Conservation (phyloP, 495 filamentous ascomycete species). For the Xylaria venustula region DNA sequence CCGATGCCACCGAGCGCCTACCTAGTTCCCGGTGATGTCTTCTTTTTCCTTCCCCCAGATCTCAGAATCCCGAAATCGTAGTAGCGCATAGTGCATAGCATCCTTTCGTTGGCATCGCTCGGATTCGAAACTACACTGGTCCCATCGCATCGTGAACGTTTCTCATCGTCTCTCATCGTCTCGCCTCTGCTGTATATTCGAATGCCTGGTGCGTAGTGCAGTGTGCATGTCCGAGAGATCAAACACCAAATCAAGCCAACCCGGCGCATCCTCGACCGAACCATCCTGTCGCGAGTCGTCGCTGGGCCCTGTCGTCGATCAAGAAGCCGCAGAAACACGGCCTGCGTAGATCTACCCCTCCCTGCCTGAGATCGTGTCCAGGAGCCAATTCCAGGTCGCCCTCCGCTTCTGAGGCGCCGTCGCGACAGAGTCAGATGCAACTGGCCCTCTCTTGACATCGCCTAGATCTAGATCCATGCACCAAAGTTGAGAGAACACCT, state of each 20-base stretch:
- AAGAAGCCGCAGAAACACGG: conserved; percentile 21
- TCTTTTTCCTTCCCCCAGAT: neutral
- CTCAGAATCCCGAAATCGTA: neutral
- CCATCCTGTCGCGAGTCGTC: conserved; percentile 4
- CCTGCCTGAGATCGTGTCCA: conserved; percentile 2
- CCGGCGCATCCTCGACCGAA: conserved; percentile 11
- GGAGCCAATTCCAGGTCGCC: neutral
- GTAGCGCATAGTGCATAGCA: conserved; percentile 4
- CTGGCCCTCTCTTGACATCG: conserved; percentile 7
- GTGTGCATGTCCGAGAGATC: neutral
- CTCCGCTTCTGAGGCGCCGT: neutral
- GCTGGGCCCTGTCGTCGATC: conserved; percentile 26
- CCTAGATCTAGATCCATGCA: no score
- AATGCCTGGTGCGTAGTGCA: no score
- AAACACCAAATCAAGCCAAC: conserved; percentile 8
- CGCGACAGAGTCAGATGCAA: conserved; percentile 24
- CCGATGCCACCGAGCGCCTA: neutral
- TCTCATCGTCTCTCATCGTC: neutral
- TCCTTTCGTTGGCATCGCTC: neutral
- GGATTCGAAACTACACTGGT: neutral
- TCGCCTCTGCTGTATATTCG: neutral
- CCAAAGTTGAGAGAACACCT: neutral
- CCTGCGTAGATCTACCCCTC: conserved; percentile 15
- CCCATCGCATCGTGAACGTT: neutral
- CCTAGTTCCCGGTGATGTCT: neutral